A percentile compares a stretch with the other conserved stretches of the same genome.
Evolutionary conservation across 179 eudicot genomes (phyloP).

Genomic region (Spinacia oleracea): DNA sequence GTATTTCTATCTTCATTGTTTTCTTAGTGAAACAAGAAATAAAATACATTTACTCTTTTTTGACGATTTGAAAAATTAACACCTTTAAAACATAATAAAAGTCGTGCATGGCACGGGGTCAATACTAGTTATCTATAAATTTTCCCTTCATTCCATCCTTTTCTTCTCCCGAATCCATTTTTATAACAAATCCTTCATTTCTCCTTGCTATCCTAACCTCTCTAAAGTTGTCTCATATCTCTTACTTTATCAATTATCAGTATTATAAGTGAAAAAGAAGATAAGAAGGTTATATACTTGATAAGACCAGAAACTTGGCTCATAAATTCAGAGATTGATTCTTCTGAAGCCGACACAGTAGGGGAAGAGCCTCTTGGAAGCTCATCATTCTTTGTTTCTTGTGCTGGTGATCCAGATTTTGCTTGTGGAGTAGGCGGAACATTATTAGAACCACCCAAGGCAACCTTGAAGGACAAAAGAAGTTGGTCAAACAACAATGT

Average conservation of each 20-base stretch:
- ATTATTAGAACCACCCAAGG: slow-evolving; percentile 52
- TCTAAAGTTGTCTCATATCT: background rate
- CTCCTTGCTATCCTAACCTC: background rate
- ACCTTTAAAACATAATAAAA: no score
- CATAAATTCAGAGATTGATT: slow-evolving; percentile 66
- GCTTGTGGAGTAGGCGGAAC: slow-evolving; percentile 36
- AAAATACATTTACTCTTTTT: no score
- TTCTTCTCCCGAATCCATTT: background rate
- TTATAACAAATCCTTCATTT: background rate
- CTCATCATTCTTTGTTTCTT: slow-evolving; percentile 41
- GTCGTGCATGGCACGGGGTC: no score
- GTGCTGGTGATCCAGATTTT: slow-evolving; percentile 31
- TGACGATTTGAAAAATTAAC: no score
- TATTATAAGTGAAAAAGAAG: slow-evolving; percentile 11
- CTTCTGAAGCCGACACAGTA: slow-evolving; percentile 52
- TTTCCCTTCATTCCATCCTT: background rate
- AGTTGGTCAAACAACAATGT: slow-evolving; percentile 23
- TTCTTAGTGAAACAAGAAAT: no score
- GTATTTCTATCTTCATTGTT: no score
- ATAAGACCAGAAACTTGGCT: slow-evolving; percentile 79
- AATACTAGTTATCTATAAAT: background rate
- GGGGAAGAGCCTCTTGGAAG: slow-evolving; percentile 34
- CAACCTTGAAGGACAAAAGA: slow-evolving; percentile 42
- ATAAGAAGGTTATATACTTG: slow-evolving; percentile 46
- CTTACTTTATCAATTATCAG: background rate